Conservation (phyloP, 139 green algal species). For the Pleodorina starrii region DNA sequence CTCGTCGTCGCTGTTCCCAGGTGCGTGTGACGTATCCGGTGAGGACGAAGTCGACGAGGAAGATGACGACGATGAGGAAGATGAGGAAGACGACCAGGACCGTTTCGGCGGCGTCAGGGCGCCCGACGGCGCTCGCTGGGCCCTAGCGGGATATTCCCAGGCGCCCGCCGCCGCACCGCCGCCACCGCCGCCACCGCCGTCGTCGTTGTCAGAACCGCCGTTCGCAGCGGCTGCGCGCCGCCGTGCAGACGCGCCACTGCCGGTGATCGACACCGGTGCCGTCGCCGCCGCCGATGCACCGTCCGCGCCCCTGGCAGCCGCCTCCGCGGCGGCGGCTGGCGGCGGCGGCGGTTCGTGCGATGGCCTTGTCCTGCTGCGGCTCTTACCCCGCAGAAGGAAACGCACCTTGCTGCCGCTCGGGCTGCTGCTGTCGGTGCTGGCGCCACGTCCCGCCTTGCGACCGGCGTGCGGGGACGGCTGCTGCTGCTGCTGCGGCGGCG, state of each 20-base stretch:
- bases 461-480: neutral
- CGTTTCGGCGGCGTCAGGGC: neutral
- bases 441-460: neutral
- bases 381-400: conserved; percentile 11
- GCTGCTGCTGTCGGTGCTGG: neutral
- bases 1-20: conserved; percentile 7
- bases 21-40: neutral
- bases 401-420: neutral
- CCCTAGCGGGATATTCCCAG: conserved; percentile 37
- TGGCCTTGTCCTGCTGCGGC: neutral
- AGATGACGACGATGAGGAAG: neutral
- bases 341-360: neutral
- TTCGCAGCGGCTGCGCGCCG: neutral
- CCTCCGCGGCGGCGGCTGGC: too few species aligned
- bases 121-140: neutral
- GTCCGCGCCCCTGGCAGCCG: too few species aligned
- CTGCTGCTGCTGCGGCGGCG: neutral
- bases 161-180: too few species aligned
- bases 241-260: too few species aligned
- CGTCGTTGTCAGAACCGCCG: neutral
- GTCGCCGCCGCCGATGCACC: too few species aligned
- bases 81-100: neutral
- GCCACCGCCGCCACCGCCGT: neutral
- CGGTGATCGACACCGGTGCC: too few species aligned
- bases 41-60: neutral